Evolutionary conservation across 2,329 filamentous ascomycete genomes (phyloP).

Genomic region (Paraphoma sp.): DNA sequence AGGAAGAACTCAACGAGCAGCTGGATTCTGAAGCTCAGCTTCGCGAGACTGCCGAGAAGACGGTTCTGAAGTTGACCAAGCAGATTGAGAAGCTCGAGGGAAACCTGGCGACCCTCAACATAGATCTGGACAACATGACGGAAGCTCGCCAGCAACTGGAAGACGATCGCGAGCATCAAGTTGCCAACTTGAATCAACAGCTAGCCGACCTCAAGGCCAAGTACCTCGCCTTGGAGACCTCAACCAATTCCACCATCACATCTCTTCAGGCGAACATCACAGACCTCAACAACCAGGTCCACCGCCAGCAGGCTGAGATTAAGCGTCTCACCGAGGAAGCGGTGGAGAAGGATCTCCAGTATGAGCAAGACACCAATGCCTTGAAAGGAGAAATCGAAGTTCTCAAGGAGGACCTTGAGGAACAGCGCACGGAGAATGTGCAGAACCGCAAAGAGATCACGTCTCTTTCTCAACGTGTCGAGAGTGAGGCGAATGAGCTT

Average conservation of each 20-base stretch:
- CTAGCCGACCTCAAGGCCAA: slow-evolving; percentile 42
- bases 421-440: slow-evolving; percentile 31
- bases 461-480: slow-evolving; percentile 36
- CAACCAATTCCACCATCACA: slow-evolving; percentile 38
- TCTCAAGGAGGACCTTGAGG: slow-evolving; percentile 28
- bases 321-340: slow-evolving; percentile 38
- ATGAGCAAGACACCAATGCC: slow-evolving; percentile 35
- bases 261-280: slow-evolving; percentile 48
- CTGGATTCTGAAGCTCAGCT: slow-evolving; percentile 48
- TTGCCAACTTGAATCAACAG: slow-evolving; percentile 44
- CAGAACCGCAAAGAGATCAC: slow-evolving; percentile 34
- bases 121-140: slow-evolving; percentile 28
- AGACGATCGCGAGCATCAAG: slow-evolving; percentile 38
- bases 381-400: slow-evolving; percentile 30
- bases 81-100: slow-evolving; percentile 45
- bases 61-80: slow-evolving; percentile 40
- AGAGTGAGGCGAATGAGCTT: slow-evolving; percentile 36
- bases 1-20: slow-evolving; percentile 47
- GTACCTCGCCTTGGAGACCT: slow-evolving; percentile 39
- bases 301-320: slow-evolving; percentile 48
- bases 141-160: slow-evolving; percentile 42
- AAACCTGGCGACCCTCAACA: slow-evolving; percentile 35
- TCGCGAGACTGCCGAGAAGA: slow-evolving; percentile 47
- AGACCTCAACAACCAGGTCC: slow-evolving; percentile 49
- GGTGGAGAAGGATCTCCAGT: slow-evolving; percentile 28